Evolutionary conservation across 139 green algal species (phyloP).

Genomic region (Ulvella scutata): DNA sequence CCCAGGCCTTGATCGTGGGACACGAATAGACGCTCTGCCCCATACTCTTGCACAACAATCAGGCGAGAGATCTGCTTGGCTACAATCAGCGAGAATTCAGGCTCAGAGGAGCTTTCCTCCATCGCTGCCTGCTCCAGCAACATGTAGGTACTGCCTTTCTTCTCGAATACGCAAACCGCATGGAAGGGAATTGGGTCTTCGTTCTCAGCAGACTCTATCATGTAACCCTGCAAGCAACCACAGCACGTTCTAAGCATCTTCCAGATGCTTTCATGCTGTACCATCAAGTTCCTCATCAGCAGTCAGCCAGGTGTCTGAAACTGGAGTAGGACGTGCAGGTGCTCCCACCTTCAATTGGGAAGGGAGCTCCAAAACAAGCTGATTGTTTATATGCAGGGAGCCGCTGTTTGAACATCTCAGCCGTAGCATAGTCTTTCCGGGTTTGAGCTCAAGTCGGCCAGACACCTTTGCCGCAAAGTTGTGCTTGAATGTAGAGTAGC

Average conservation of each 20-base stretch:
- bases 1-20: not conserved
- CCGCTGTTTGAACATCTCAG: not conserved
- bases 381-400: not conserved
- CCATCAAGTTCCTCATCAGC: no score
- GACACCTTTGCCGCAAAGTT: not conserved
- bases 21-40: not conserved
- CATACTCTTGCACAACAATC: not conserved
- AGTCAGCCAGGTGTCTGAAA: not conserved
- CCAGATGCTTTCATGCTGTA: no score
- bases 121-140: not conserved
- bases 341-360: no score
- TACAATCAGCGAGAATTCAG: not conserved
- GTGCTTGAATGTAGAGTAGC: not conserved
- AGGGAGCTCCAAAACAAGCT: not conserved
- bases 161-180: not conserved
- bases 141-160: not conserved
- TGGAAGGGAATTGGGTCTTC: no score
- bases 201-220: no score
- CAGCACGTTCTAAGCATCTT: no score
- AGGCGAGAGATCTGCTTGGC: not conserved
- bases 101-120: not conserved
- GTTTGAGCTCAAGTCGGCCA: not conserved
- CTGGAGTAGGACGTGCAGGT: no score
- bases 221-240: not conserved
- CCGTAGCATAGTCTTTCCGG: not conserved